Percentiles rank a stretch among this genome's conserved stretches.
Evolutionary conservation across 108 stramenopile species (phyloP).

Genomic region (Stephanodiscus minutulus): DNA sequence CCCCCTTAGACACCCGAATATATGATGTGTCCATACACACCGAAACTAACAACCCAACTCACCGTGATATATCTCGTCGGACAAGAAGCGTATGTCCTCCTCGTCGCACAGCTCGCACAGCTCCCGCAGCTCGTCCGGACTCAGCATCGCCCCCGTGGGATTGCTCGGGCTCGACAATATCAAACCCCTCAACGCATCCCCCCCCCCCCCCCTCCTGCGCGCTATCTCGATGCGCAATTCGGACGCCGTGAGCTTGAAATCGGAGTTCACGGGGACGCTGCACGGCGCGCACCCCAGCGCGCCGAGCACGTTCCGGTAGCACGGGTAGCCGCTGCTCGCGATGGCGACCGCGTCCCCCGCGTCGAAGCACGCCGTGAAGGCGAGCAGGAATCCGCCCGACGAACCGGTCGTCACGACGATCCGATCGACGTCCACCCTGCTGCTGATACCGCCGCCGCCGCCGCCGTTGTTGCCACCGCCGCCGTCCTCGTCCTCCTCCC

Average conservation of each 20-base stretch:
- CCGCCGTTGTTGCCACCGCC: conserved; percentile 16
- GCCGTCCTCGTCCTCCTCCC: too few relatives aligned
- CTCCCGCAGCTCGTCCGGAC: conserved; percentile 71
- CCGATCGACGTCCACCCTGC: conserved; percentile 42
- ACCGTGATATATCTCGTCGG: conserved; percentile 94
- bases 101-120: conserved; percentile 82
- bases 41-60: too few relatives aligned
- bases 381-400: conserved; percentile 86
- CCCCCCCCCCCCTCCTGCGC: conserved; percentile 41
- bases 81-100: conserved; percentile 81
- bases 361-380: conserved; percentile 89
- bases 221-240: conserved; percentile 67
- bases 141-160: conserved; percentile 91
- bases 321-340: conserved; percentile 87
- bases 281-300: conserved; percentile 75
- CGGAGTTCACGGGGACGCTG: conserved; percentile 65
- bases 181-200: conserved; percentile 68
- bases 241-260: conserved; percentile 85
- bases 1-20: too few relatives aligned
- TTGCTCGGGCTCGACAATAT: conserved; percentile 85
- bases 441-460: too few relatives aligned
- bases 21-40: too few relatives aligned
- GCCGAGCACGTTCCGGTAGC: conserved; percentile 89
- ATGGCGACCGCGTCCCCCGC: conserved; percentile 82
- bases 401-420: conserved; percentile 91